Conservation (phyloP, 2,329 filamentous ascomycete species). For the Emericellopsis cladophorae region DNA sequence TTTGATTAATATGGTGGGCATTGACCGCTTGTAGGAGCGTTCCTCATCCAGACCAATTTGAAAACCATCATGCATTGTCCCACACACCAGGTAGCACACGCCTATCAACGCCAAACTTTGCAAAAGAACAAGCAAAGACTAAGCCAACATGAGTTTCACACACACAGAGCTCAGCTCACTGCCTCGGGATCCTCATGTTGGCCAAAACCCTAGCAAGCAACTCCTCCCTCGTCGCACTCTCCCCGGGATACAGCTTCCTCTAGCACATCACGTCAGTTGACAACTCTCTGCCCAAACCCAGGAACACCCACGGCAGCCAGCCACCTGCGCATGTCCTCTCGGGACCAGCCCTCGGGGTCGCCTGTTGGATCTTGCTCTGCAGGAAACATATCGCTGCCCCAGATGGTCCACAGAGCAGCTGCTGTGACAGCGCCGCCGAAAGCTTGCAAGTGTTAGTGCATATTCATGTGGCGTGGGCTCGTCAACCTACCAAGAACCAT, state of each 20-base stretch:
- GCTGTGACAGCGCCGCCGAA: slow-evolving; percentile 76
- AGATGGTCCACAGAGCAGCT: slow-evolving; percentile 73
- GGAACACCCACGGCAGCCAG: slow-evolving; percentile 58
- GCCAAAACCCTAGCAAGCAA: slow-evolving; percentile 31
- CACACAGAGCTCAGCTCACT: not conserved
- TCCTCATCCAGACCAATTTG: too few relatives aligned
- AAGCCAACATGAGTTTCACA: not conserved
- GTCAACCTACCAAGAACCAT: slow-evolving; percentile 48
- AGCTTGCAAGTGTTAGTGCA: not conserved
- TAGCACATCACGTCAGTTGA: slow-evolving; percentile 9
- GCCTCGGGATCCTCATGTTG: slow-evolving; percentile 25
- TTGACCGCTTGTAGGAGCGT: too few relatives aligned
- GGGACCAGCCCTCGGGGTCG: slow-evolving; percentile 59
- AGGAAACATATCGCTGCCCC: slow-evolving; percentile 77
- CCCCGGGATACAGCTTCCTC: slow-evolving; percentile 33
- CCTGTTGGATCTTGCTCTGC: slow-evolving; percentile 63
- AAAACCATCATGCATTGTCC: too few relatives aligned
- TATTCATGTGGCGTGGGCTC: not conserved
- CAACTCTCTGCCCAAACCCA: not conserved
- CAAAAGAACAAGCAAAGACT: too few relatives aligned
- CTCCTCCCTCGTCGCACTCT: slow-evolving; percentile 28
- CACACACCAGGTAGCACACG: too few relatives aligned
- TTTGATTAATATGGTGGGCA: too few relatives aligned
- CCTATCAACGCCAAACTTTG: too few relatives aligned
- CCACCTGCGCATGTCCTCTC: slow-evolving; percentile 71